These are phyloP conservation scores for Nakataea oryzae DNA, from an alignment of 2,329 filamentous ascomycete genomes.

Conservation along the genomic window DNA sequence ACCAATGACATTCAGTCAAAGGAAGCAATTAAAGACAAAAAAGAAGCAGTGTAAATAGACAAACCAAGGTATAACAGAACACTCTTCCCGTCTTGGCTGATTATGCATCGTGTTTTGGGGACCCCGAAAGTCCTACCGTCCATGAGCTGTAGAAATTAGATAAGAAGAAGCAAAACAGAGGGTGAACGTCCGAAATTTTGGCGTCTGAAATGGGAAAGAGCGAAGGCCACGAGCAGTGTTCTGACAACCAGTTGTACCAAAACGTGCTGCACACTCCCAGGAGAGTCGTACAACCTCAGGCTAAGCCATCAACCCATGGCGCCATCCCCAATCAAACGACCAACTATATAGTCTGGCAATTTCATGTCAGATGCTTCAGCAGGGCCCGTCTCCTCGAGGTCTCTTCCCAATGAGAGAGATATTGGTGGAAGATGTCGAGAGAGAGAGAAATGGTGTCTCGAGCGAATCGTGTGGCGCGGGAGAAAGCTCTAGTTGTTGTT, in stretches of 20 bases:
- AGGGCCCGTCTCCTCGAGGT: not conserved
- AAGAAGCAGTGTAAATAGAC: not conserved
- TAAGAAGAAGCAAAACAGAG: not conserved
- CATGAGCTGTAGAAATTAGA: not conserved
- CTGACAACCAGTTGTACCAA: not conserved
- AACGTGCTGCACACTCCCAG: not conserved
- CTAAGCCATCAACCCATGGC: not conserved
- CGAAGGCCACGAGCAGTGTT: not conserved
- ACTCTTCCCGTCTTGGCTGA: not conserved
- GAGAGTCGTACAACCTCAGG: not conserved
- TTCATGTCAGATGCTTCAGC: not conserved
- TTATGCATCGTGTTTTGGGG: not conserved
- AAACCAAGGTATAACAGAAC: not conserved
- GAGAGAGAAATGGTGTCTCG: not conserved
- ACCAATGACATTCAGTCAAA: not conserved
- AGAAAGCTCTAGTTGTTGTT: constrained; percentile 24
- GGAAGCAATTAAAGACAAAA: not conserved
- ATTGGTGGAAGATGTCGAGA: not conserved
- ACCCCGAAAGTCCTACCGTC: not conserved
- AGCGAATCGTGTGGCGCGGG: not conserved
- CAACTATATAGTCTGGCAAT: not conserved
- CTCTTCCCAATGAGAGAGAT: not conserved
- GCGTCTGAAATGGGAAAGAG: not conserved
- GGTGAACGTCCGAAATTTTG: not conserved
- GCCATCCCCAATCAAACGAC: not conserved